phyloP scores from a whole-genome alignment of 2,329 filamentous ascomycete genomes.

The Aspergillus latus region DNA sequence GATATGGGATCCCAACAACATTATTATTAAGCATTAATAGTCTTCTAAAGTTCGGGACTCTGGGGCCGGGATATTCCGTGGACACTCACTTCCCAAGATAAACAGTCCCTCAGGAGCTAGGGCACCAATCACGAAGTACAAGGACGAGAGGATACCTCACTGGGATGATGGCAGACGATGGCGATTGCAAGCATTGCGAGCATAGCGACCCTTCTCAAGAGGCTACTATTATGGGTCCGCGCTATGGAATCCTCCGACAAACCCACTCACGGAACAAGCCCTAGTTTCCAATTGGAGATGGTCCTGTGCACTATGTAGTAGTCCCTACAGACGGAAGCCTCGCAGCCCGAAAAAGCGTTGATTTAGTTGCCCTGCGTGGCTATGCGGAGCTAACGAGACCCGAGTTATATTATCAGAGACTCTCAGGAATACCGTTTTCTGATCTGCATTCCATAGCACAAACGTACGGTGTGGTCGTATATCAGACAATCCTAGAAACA shows the following conservation, averaged over 20 bases:
- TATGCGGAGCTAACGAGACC: slow-evolving; percentile 12
- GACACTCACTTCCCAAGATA: background rate
- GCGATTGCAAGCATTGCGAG: slow-evolving; percentile 24
- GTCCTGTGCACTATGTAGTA: background rate
- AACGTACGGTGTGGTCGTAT: background rate
- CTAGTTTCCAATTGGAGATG: slow-evolving; percentile 20
- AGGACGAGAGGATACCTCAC: slow-evolving; percentile 18
- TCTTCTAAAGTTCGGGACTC: background rate
- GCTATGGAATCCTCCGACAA: slow-evolving; percentile 28
- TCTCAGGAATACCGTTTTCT: background rate
- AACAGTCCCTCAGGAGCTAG: slow-evolving; percentile 17
- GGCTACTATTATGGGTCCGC: slow-evolving; percentile 27
- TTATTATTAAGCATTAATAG: slow-evolving; percentile 1
- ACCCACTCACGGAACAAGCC: slow-evolving; percentile 19
- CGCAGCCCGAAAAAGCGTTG: slow-evolving; percentile 13
- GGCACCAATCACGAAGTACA: slow-evolving; percentile 26
- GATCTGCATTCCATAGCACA: background rate
- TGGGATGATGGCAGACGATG: slow-evolving; percentile 19
- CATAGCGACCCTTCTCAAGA: slow-evolving; percentile 23
- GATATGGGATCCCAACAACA: slow-evolving; percentile 2
- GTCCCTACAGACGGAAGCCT: background rate
- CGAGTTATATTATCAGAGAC: background rate
- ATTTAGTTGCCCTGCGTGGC: slow-evolving; percentile 13
- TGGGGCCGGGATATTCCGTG: slow-evolving; percentile 7
- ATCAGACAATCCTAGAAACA: background rate